phyloP scores from a whole-genome alignment of 805 yeast genomes.

The Pichia ethanolica region DNA sequence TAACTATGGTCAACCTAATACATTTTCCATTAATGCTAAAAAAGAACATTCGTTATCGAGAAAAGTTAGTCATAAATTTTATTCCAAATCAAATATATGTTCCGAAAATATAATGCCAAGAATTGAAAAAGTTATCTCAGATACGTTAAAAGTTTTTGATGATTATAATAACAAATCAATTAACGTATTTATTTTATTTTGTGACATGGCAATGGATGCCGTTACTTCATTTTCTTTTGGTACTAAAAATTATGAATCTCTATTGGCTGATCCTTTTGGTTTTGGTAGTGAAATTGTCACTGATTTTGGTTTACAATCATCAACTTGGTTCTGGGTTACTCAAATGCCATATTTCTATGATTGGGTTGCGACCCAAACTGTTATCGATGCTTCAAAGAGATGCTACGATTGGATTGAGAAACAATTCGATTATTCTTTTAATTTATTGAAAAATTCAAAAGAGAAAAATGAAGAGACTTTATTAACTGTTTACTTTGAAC shows the following conservation, averaged over 20 bases:
- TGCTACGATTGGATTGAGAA: slow-evolving; percentile 40
- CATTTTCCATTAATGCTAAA: slow-evolving; percentile 49
- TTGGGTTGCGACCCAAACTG: slow-evolving; percentile 32
- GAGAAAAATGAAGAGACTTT: slow-evolving; percentile 16
- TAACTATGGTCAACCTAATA: slow-evolving; percentile 50
- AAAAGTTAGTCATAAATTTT: slow-evolving; percentile 34
- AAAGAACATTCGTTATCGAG: slow-evolving; percentile 39
- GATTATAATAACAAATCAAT: slow-evolving; percentile 25
- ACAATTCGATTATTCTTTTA: slow-evolving; percentile 21
- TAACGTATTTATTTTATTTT: slow-evolving; percentile 57
- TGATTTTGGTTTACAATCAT: slow-evolving; percentile 41
- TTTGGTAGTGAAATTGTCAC: slow-evolving; percentile 37
- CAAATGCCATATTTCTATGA: slow-evolving; percentile 47
- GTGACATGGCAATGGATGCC: slow-evolving; percentile 66
- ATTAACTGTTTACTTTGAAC: slow-evolving; percentile 17
- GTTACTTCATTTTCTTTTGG: slow-evolving; percentile 59
- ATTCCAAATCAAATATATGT: slow-evolving; percentile 37
- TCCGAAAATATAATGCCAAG: slow-evolving; percentile 26
- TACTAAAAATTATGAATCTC: slow-evolving; percentile 34
- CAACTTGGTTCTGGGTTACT: slow-evolving; percentile 63
- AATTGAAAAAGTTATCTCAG: slow-evolving; percentile 28
- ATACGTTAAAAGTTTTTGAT: slow-evolving; percentile 21
- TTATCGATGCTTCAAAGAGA: slow-evolving; percentile 31
- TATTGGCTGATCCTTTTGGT: slow-evolving; percentile 32
- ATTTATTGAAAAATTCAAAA: slow-evolving; percentile 10